Percentiles rank a stretch among this genome's conserved stretches.
phyloP scores from a whole-genome alignment of 2,329 filamentous ascomycete genomes.

The Penicillium capsulatum region DNA sequence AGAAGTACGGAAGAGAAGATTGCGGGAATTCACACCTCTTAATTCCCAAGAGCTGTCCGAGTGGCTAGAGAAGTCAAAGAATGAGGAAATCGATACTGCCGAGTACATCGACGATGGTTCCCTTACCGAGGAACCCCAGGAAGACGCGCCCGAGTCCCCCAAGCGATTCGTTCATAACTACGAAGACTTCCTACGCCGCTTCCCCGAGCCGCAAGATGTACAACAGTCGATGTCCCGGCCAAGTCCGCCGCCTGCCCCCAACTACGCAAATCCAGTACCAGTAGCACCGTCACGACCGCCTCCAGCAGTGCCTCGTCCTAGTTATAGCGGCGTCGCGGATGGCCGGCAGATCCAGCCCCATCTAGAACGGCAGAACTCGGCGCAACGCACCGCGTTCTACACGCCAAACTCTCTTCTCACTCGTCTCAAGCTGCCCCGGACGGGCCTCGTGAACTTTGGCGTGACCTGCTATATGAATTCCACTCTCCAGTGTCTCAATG shows the following conservation, averaged over 20 bases:
- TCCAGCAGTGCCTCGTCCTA: conserved; percentile 63
- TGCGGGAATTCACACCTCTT: conserved; percentile 64
- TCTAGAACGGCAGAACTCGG: conserved; percentile 44
- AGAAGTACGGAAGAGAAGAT: conserved; percentile 53
- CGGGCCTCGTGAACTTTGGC: conserved; percentile 74
- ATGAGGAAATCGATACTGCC: conserved; percentile 55
- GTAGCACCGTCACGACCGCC: conserved; percentile 60
- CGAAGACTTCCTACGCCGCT: conserved; percentile 79
- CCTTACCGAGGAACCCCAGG: conserved; percentile 41
- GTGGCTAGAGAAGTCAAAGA: conserved; percentile 73
- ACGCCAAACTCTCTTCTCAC: conserved; percentile 40
- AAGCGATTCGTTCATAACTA: conserved; percentile 61
- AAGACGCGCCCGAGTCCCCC: conserved; percentile 35
- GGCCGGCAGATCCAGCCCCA: conserved; percentile 47
- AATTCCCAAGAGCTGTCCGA: conserved; percentile 74
- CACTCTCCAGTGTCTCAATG: conserved; percentile 77
- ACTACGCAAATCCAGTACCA: conserved; percentile 49
- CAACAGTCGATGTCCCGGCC: conserved; percentile 52
- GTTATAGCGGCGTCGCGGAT: conserved; percentile 76
- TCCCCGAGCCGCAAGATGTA: conserved; percentile 64
- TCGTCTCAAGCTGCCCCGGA: conserved; percentile 53
- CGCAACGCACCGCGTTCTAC: conserved; percentile 43
- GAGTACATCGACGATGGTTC: conserved; percentile 39
- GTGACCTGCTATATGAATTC: conserved; percentile 91
- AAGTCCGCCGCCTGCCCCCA: conserved; percentile 29